These are phyloP conservation scores for Neurospora sp. DNA, from an alignment of 495 filamentous ascomycete genomes.

Conservation along the genomic window DNA sequence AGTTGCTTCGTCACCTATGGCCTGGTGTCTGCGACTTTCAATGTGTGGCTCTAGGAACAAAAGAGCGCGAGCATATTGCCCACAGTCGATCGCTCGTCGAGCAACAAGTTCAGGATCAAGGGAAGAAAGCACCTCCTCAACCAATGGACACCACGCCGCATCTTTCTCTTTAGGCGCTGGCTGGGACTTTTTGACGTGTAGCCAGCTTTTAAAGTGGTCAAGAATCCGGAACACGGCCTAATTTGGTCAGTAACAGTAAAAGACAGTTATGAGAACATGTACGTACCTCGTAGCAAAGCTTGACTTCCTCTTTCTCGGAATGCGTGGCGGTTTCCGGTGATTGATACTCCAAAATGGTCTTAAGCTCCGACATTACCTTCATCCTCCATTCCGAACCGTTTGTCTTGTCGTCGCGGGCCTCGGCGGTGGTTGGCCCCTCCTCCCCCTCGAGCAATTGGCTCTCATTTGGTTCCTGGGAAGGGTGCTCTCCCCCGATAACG, in stretches of 20 bases:
- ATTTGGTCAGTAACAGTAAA: background rate
- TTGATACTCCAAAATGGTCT: constrained; percentile 56
- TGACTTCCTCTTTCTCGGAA: constrained; percentile 54
- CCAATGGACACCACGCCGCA: constrained; percentile 24
- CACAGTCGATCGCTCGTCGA: constrained; percentile 77
- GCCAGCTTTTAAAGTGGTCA: constrained; percentile 85
- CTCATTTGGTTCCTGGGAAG: background rate
- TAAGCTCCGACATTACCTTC: constrained; percentile 62
- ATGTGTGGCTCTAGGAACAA: constrained; percentile 94
- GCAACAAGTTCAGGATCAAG: constrained; percentile 84
- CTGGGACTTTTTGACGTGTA: constrained; percentile 53
- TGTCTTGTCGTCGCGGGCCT: background rate
- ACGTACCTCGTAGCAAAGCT: constrained; percentile 74
- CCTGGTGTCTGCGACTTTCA: constrained; percentile 42
- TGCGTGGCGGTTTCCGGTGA: constrained; percentile 41
- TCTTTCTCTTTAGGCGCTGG: constrained; percentile 24
- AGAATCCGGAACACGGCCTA: constrained; percentile 84
- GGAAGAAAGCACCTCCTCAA: constrained; percentile 38
- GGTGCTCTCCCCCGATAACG: constrained; percentile 44
- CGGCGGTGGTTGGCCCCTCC: background rate
- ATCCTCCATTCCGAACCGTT: constrained; percentile 53
- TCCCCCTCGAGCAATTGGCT: background rate
- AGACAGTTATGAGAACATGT: background rate
- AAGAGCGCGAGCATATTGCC: constrained; percentile 81
- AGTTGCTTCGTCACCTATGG: constrained; percentile 34